Base-by-base conservation (phyloP, 257 asterid genomes). In the Solanum paucissectum region DNA sequence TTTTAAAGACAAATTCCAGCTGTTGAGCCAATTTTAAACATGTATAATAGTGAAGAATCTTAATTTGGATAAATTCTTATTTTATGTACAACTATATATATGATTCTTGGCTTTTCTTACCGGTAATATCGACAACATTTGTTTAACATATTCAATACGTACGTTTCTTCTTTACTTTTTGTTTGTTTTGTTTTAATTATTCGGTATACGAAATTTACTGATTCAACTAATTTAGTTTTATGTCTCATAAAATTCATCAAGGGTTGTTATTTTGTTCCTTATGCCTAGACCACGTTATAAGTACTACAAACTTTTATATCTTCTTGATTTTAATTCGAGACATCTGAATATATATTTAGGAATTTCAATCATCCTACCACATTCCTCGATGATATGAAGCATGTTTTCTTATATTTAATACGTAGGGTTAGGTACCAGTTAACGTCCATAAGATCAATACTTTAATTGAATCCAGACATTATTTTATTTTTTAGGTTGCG, bases 291-390 rank as follows among this genome's bases (percentile, higher is more conserved):
- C 62, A 52, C 3, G 62, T 52, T 52, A 55, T 18, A 52, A 52
- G 62, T 20, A 55, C n/a, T 18, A 55, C 9, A 0, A 6, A 55
- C 3, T 55, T 55, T 8, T 13, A 44, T 3, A 11, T 21, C n/a
- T 21, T 74, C 0, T 2, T 20, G 1, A 32, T 66, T 66, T 12
- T 25, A 66, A 12, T 25, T 12, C 20, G 4, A 66, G 0, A 33
- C 0, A 9, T 32, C 1, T 13, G 3, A 3, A 32, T 71, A 32
- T 0, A 29, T 9, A 7, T 25, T 2, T 1, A 25, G 8, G 3
- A 33, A 32, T 14, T 11, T 6, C 13, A 14, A 32, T 18, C 21
- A 7, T 71, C 1, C 12, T 5, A 69, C 2, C 12, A 71, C 6
- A 14, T 14, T 14, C 0, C 3, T 32, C 18, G 25, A 34, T 2